Evolutionary conservation across 306 rosid species (phyloP).

Genomic region (Corylus americana): DNA sequence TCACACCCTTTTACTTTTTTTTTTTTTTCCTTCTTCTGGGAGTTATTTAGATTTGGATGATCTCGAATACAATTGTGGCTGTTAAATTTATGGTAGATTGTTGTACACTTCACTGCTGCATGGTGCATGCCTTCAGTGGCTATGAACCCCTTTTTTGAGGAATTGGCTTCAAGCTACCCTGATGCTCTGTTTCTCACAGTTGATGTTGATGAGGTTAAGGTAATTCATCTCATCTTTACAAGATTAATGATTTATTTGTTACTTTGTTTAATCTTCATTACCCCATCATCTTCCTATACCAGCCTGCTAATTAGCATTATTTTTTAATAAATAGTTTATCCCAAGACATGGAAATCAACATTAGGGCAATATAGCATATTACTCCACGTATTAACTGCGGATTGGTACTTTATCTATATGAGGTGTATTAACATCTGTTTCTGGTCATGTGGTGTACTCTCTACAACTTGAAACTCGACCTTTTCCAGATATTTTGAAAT

Average conservation of each 20-base stretch:
- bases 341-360: not conserved
- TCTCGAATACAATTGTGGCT: conserved; percentile 1
- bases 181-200: conserved; percentile 76
- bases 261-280: not conserved
- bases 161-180: conserved; percentile 58
- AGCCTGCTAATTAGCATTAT: no score
- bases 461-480: not conserved
- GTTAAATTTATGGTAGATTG: conserved; percentile 46
- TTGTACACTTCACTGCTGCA: conserved; percentile 83
- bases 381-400: not conserved
- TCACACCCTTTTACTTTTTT: not conserved
- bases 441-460: not conserved
- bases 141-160: conserved; percentile 75
- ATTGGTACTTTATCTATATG: not conserved
- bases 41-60: not conserved
- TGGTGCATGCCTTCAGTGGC: conserved; percentile 99
- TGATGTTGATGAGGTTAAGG: conserved; percentile 95
- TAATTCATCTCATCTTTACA: conserved; percentile 31
- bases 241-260: not conserved
- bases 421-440: not conserved
- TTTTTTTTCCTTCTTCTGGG: not conserved
- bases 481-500: not conserved
- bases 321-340: not conserved
- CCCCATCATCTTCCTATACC: no score
- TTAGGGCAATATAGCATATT: not conserved